These are phyloP conservation scores for Beauveria caledonica DNA, from an alignment of 2,329 filamentous ascomycete genomes.

Conservation along the genomic window DNA sequence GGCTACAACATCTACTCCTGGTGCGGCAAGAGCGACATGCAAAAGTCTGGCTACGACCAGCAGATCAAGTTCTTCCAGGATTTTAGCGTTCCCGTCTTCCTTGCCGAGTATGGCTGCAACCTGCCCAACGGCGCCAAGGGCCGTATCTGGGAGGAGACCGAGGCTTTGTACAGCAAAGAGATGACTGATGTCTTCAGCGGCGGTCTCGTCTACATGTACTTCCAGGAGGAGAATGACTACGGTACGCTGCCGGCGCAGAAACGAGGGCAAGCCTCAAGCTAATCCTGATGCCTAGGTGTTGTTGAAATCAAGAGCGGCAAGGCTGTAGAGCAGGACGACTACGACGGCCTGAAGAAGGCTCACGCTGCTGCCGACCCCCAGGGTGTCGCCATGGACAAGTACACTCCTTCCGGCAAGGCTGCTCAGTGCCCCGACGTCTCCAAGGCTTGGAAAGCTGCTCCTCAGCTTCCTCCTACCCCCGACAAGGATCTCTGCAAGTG, in stretches of 20 bases:
- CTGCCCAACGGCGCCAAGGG: slow-evolving; percentile 47
- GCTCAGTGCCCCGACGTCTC: slow-evolving; percentile 62
- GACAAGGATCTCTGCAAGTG: slow-evolving; percentile 75
- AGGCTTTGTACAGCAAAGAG: slow-evolving; percentile 65
- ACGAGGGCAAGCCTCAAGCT: neutral
- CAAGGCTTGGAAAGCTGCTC: slow-evolving; percentile 52
- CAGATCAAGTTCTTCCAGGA: slow-evolving; percentile 79
- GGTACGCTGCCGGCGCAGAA: slow-evolving; percentile 40
- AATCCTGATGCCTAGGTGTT: slow-evolving; percentile 43
- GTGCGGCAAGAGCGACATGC: slow-evolving; percentile 80
- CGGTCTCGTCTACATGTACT: slow-evolving; percentile 99
- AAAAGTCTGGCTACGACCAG: slow-evolving; percentile 68
- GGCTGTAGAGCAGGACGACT: slow-evolving; percentile 62
- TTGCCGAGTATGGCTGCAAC: slow-evolving; percentile 98
- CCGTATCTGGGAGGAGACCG: slow-evolving; percentile 80
- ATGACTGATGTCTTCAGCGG: slow-evolving; percentile 90
- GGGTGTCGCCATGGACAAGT: slow-evolving; percentile 56
- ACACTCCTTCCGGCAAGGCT: slow-evolving; percentile 65
- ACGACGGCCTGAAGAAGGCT: slow-evolving; percentile 60
- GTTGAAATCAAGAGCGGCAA: slow-evolving; percentile 47
- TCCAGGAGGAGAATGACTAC: slow-evolving; percentile 83
- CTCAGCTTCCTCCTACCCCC: slow-evolving; percentile 70
- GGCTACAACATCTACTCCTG: slow-evolving; percentile 99
- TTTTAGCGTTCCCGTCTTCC: slow-evolving; percentile 94
- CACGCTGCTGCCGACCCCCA: slow-evolving; percentile 60